Percentiles rank a stretch among this genome's conserved stretches.
phyloP scores from a whole-genome alignment of 2,329 filamentous ascomycete genomes.

The Ophioceras dolichostomum region DNA sequence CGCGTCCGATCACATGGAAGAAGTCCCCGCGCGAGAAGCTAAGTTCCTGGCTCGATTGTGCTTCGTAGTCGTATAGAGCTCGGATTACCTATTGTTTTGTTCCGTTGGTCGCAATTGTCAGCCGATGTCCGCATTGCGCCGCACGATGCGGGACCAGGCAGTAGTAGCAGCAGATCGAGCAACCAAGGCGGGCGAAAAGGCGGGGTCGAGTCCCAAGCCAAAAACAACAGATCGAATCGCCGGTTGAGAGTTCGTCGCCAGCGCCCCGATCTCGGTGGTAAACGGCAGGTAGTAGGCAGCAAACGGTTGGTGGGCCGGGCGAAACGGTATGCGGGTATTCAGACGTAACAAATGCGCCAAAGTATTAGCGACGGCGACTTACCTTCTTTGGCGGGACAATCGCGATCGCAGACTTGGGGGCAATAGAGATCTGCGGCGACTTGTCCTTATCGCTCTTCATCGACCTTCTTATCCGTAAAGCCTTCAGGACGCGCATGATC shows the following conservation, averaged over 20 bases:
- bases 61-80: conserved; percentile 86
- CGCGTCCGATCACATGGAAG: conserved; percentile 92
- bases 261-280: too few relatives aligned
- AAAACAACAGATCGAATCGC: too few relatives aligned
- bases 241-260: too few relatives aligned
- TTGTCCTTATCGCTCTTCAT: conserved; percentile 82
- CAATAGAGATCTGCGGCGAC: conserved; percentile 62
- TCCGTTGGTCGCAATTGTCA: too few relatives aligned
- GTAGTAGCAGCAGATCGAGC: too few relatives aligned
- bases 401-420: conserved; percentile 74
- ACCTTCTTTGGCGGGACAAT: conserved; percentile 93
- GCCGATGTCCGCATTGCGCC: too few relatives aligned
- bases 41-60: conserved; percentile 64
- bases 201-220: too few relatives aligned
- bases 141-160: too few relatives aligned
- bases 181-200: too few relatives aligned
- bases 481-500: conserved; percentile 40
- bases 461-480: conserved; percentile 73
- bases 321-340: too few relatives aligned
- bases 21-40: conserved; percentile 94
- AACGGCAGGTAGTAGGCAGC: too few relatives aligned
- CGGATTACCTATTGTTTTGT: conserved; percentile 95
- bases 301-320: too few relatives aligned
- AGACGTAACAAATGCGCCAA: not conserved
- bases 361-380: conserved; percentile 16